Evolutionary conservation across 306 rosid species (phyloP), one percentile per base, ranked within the genome.

Genomic region (Gastrolobium bilobum): DNA sequence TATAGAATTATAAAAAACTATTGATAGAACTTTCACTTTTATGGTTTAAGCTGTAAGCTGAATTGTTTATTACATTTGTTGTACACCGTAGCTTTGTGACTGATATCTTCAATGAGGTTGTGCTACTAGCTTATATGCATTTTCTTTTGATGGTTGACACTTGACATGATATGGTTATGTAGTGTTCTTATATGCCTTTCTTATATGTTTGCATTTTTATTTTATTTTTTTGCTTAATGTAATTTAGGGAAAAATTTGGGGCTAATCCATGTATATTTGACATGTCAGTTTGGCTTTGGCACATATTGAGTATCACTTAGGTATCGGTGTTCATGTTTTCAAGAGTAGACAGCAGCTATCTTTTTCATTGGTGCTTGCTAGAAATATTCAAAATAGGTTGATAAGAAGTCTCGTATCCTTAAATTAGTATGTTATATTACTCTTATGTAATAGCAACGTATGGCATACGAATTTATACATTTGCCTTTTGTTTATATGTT

Each of bases 101-200:
- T 37, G 33, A 58, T 51, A 56, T 54, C 54, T 43, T 57, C 15
- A 31, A 38, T 43, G 48, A 58, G 59, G 9, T 54, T 65, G 78
- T 73, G 9, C 7, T 75, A 30, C 31, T 75, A 48, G 78, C 58
- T 61, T 59, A 29, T 30, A 14, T 38, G 48, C 13, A 46, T 34
- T 71, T 71, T 47, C 67, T 66, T 71, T 53, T 20, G 14, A 26
- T 15, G 47, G 35, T 56, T 72, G 57, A 31, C 42, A 15, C 54
- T n/a, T 46, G 73, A 1, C 54, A 7, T 77, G 56, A 70, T 6
- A 66, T 31, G 51, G 44, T 64, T 40, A 15, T 54, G 31, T 42
- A 11, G 84, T 44, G 35, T 73, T 73, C 53, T 26, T 65, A 35
- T 65, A 35, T 9, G 69, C 5, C 30, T 65, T 81, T 76, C 47